Evolutionary conservation across 1,284 basidiomycete species (phyloP), one percentile per base, ranked within the genome.

Genomic region (Singerocomus rubriflavus): DNA sequence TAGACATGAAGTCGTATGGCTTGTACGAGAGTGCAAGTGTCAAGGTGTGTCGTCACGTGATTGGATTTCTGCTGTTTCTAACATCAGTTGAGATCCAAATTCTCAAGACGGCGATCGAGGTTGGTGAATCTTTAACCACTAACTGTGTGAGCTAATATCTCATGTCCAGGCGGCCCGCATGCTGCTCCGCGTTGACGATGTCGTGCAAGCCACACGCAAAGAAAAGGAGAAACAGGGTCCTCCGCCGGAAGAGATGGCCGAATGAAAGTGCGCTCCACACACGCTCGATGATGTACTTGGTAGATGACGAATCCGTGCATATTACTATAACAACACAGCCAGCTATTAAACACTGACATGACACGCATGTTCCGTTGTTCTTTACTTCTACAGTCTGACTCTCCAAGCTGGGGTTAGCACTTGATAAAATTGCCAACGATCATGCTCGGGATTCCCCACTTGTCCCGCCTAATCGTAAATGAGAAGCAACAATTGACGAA

Each of bases 41-140:
- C 64, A 98, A 98, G 80, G 85, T 84, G 55, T 7, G 66, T 58
- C 5, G 1, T 10, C 7, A 5, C 27, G 17, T 8, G 36, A 25
- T 16, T 7, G 17, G 14, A 6, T 26, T 10, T n/a, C 39, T 25
- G 5, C 29, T 29, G 7, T 46, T 35, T 14, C 36, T 53, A 21
- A 60, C 30, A 0, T 37, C 16, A 25, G 34, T 46, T 17, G 54
- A 85, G 87, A 89, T 97, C 45, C 96, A 98, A 78, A 98, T 88
- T 16, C 75, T 98, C 65, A 98, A 99, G 81, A 99, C 96, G 10
- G 95, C 96, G 14, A 89, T 98, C 59, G 94, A 98, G 80, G 88
- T 84, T 54, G 6, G 66, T 64, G 44, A 13, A 5, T 34, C 16
- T 51, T n/a, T 50, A 14, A 32, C 31, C 27, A 12, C 16, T 29